These are phyloP conservation scores for Tricholomella constricta DNA, from an alignment of 768 basidiomycete species.

Conservation along the genomic window DNA sequence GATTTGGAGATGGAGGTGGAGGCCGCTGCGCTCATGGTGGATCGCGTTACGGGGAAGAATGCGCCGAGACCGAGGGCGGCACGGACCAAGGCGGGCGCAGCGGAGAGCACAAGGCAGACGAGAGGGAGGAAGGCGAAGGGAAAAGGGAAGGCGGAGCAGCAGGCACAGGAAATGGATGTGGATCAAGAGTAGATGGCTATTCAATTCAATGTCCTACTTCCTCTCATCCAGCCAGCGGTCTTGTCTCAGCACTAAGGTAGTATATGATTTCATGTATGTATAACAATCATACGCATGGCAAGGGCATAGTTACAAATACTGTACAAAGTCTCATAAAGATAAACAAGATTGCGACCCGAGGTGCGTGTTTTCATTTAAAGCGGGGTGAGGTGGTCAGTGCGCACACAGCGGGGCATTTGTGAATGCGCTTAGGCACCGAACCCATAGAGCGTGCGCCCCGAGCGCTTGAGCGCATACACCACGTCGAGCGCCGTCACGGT, in stretches of 20 bases:
- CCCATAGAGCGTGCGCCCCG: constrained; percentile 77
- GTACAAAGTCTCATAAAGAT: constrained; percentile 24
- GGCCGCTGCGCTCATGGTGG: constrained; percentile 15
- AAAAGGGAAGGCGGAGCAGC: constrained; percentile 3
- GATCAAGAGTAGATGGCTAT: too few species aligned
- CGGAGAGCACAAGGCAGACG: background rate
- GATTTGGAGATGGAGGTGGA: constrained; percentile 10
- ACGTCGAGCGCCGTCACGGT: constrained; percentile 87
- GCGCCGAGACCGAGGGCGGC: constrained; percentile 12
- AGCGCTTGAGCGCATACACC: constrained; percentile 73
- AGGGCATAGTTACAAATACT: background rate
- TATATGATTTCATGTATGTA: constrained; percentile 40
- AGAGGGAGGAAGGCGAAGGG: constrained; percentile 1
- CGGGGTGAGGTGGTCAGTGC: background rate
- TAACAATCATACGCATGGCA: too few species aligned
- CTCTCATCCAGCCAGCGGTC: too few species aligned
- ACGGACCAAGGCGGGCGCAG: background rate
- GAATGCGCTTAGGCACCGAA: constrained; percentile 59
- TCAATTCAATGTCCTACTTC: too few species aligned
- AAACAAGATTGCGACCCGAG: constrained; percentile 11
- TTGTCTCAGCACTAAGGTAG: too few species aligned
- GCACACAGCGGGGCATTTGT: background rate
- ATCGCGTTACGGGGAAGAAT: constrained; percentile 32
- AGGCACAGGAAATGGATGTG: constrained; percentile 9
- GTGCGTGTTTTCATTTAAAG: constrained; percentile 12